These are phyloP conservation scores for Backusella macrospora DNA, from an alignment of 192 early-diverging fungal species.

Conservation along the genomic window DNA sequence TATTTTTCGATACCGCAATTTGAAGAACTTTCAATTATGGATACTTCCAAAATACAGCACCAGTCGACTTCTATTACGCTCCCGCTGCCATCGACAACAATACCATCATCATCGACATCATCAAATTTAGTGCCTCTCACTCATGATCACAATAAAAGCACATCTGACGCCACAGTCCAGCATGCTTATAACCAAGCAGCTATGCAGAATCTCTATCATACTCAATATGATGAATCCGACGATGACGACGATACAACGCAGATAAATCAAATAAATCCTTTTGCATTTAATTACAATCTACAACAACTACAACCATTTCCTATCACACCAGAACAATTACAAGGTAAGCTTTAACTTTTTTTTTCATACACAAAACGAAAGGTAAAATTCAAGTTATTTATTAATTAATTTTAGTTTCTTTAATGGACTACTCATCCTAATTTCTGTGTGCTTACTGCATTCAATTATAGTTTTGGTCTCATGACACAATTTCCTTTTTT, in stretches of 20 bases:
- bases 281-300: not conserved
- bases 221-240: not conserved
- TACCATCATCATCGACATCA: not conserved
- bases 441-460: not conserved
- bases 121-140: not conserved
- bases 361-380: not conserved
- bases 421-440: slow-evolving; percentile 10
- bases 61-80: not conserved
- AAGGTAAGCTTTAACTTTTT: slow-evolving; percentile 3
- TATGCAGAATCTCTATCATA: slow-evolving; percentile 10
- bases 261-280: slow-evolving; percentile 7
- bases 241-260: slow-evolving; percentile 7
- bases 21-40: not conserved
- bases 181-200: slow-evolving; percentile 5
- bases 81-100: no score
- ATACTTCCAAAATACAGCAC: not conserved
- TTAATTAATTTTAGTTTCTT: not conserved
- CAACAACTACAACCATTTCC: not conserved
- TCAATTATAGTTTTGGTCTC: not conserved
- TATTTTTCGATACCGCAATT: not conserved
- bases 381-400: not conserved
- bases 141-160: not conserved
- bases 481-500: slow-evolving; percentile 4
- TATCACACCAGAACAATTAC: not conserved
- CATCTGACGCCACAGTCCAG: slow-evolving; percentile 3